Percentiles rank a stretch among this genome's conserved stretches.
Evolutionary conservation across 768 basidiomycete genomes (phyloP).

Genomic region (Rossbeevera mucosa): DNA sequence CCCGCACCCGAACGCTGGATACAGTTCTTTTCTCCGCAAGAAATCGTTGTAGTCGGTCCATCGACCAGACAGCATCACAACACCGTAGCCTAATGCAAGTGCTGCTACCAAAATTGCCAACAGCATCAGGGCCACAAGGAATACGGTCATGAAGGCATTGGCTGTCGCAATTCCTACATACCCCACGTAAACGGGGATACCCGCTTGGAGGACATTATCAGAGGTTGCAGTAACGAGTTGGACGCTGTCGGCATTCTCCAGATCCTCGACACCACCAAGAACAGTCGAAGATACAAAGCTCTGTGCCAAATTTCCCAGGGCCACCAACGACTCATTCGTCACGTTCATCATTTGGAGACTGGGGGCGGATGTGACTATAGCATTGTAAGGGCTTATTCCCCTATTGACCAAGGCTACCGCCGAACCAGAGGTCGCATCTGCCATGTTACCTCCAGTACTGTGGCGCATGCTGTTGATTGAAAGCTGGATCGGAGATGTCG

Average conservation of each 20-base stretch:
- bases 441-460: constrained; percentile 72
- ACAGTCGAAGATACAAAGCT: constrained; percentile 1
- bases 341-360: not conserved
- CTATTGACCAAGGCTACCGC: constrained; percentile 78
- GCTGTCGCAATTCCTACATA: constrained; percentile 73
- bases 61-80: constrained; percentile 30
- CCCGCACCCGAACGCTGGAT: constrained; percentile 45
- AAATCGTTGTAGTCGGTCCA: constrained; percentile 18
- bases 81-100: constrained; percentile 48
- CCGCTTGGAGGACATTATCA: constrained; percentile 67
- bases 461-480: constrained; percentile 82
- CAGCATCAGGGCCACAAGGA: constrained; percentile 66
- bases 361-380: constrained; percentile 1
- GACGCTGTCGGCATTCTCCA: constrained; percentile 37
- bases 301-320: constrained; percentile 11
- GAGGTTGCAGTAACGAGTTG: constrained; percentile 62
- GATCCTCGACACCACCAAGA: constrained; percentile 23
- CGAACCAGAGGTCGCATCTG: constrained; percentile 53
- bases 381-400: constrained; percentile 75
- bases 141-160: constrained; percentile 89
- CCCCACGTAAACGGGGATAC: constrained; percentile 79
- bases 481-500: constrained; percentile 57
- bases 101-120: constrained; percentile 53
- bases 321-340: constrained; percentile 7
- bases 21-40: constrained; percentile 30